phyloP scores from a whole-genome alignment of 805 yeast genomes.

The Candida jianshihensis region DNA sequence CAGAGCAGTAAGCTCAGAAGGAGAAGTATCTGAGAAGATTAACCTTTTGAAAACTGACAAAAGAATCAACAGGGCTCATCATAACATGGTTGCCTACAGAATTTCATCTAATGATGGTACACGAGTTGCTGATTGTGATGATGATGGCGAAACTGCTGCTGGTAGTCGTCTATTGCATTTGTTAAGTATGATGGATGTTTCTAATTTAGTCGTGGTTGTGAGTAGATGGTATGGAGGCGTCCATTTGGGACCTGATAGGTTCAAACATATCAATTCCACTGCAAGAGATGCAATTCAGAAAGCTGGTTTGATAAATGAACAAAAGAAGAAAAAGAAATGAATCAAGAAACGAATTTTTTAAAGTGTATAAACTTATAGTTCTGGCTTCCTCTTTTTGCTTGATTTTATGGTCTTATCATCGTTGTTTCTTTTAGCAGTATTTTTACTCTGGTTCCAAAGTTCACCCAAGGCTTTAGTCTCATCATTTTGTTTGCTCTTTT shows the following conservation, averaged over 20 bases:
- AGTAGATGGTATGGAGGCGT: slow-evolving; percentile 92
- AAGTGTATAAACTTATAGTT: slow-evolving; percentile 3
- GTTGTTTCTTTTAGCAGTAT: slow-evolving; percentile 4
- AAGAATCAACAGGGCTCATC: slow-evolving; percentile 61
- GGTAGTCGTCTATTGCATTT: slow-evolving; percentile 82
- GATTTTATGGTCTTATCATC: slow-evolving; percentile 11
- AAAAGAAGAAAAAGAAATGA: slow-evolving; percentile 21
- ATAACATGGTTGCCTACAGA: slow-evolving; percentile 86
- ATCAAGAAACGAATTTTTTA: slow-evolving; percentile 11
- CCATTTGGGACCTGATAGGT: slow-evolving; percentile 88
- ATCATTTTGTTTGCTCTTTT: slow-evolving; percentile 4
- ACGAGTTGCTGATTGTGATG: slow-evolving; percentile 80
- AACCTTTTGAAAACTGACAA: slow-evolving; percentile 52
- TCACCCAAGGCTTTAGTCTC: slow-evolving; percentile 8
- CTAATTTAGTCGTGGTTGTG: slow-evolving; percentile 73
- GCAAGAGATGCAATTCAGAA: slow-evolving; percentile 77
- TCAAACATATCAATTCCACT: slow-evolving; percentile 85
- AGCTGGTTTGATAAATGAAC: slow-evolving; percentile 43
- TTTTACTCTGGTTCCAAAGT: slow-evolving; percentile 17
- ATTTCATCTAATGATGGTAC: slow-evolving; percentile 47
- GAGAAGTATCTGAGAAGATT: slow-evolving; percentile 54
- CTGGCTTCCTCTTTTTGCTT: slow-evolving; percentile 16
- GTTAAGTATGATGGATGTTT: slow-evolving; percentile 63
- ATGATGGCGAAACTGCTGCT: slow-evolving; percentile 96
- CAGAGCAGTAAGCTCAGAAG: slow-evolving; percentile 50